Base-by-base conservation (phyloP, 331 rosid genomes). In the Telfairia occidentalis region DNA sequence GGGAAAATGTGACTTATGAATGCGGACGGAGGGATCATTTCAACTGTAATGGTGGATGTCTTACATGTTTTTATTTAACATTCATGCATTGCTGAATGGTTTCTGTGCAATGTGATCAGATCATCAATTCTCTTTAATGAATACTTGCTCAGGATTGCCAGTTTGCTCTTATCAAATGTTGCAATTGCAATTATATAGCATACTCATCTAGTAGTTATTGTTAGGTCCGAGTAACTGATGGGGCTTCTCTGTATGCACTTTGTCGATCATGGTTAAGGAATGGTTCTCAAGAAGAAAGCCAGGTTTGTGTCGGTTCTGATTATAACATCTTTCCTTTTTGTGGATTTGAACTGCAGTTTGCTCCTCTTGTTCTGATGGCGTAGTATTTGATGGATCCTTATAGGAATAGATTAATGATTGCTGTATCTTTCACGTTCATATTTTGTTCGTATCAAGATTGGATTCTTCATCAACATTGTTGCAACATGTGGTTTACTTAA, bases 201-300 rank as follows among this genome's bases (percentile, higher is more conserved):
- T 30, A 78, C 45, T 77, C 64, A 75, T 32, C 49, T 76, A 53
- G 71, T 79, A 78, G 57, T 67, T 57, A 21, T 37, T 79, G 81
- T 50, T 79, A 93, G 98, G 94, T 93, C 61, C 84, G 85, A 83
- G 63, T 93, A 77, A 83, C 82, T 35, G 91, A 91, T 71, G 88
- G 87, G 70, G 92, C 89, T 79, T 89, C 98, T 71, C 83, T 93
- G 26, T 93, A 90, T 81, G 89, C 86, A 19, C 91, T 88, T 64
- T 91, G 97, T 79, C 87, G 96, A 52, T 93, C 98, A 29, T 93
- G 98, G 97, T 73, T 91, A 84, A 88, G 86, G 82, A 91, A 93
- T 79, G 90, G 89, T 77, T 16, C 81, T 73, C 64, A 78, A 32
- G 98, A 90, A 78, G 90, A 88, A 76, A 76, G 64, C 75, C 89